Base-by-base conservation (phyloP, 306 rosid genomes). In the Cucurbita pepo region DNA sequence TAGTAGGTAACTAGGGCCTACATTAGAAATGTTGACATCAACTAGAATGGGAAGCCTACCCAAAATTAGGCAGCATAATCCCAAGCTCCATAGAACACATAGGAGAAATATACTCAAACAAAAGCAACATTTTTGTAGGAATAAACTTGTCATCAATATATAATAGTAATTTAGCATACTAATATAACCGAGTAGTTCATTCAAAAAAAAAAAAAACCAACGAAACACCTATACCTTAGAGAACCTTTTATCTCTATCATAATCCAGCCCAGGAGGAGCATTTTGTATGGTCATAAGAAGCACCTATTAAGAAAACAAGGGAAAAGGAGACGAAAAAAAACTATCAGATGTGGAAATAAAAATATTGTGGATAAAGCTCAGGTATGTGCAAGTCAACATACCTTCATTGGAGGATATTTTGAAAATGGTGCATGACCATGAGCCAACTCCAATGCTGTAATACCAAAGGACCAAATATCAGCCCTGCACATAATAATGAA, bases 201-300 rank as follows among this genome's bases (percentile, higher is more conserved):
- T 47, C 34, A 34, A 15, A 14, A 57, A 63, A 88, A 91, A 21
- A 65, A 41, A 41, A 65, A 69, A 50, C 55, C 45, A 69, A 69
- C 74, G 85, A 93, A 91, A 89, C 80, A 84, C 79, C 77, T 77
- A 76, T 95, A 95, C 99, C 99, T 95, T 95, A 43, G 99, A 95
- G 88, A 95, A 95, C 82, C 73, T 91, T 77, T 87, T 91, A 77
- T 95, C 99, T 57, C 99, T 94, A 76, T 95, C 99, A 65, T 95
- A 95, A 83, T 95, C 99, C 75, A 95, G 97, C 53, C 99, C 99
- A 4, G 99, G 99, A 83, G 99, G 99, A 22, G 99, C 99, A 85
- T 95, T 95, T 77, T 95, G 97, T 78, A 95, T 95, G 77, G 99
- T 95, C 99, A 95, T 95, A 41, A 95, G 83, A 74, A 95, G 95